phyloP scores from a whole-genome alignment of 2,329 filamentous ascomycete species.

The Aspergillus luchuensis region DNA sequence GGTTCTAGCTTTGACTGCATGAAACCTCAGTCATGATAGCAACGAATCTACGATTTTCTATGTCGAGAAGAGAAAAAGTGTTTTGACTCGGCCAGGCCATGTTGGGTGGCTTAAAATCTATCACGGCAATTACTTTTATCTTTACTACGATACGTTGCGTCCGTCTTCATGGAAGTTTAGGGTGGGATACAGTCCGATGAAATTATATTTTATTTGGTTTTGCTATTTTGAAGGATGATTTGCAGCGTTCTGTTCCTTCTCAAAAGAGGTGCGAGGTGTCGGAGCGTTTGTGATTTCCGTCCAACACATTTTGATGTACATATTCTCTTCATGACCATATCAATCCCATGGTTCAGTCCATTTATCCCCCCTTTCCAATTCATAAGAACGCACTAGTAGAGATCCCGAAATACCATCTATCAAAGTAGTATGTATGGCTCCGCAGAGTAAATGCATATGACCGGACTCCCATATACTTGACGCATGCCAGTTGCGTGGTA shows the following conservation, averaged over 20 bases:
- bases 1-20: slow-evolving; percentile 9
- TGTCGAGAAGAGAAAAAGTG: slow-evolving; percentile 5
- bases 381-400: too few species aligned
- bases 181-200: background rate
- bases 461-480: background rate
- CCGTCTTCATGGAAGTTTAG: background rate
- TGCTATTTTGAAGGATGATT: slow-evolving; percentile 8
- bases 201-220: background rate
- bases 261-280: slow-evolving; percentile 24
- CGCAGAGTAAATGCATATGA: too few species aligned
- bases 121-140: slow-evolving; percentile 3
- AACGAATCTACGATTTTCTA: slow-evolving; percentile 19
- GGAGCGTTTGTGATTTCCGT: slow-evolving; percentile 21
- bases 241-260: slow-evolving; percentile 17
- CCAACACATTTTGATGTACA: slow-evolving; percentile 19
- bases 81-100: background rate
- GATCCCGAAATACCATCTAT: too few species aligned
- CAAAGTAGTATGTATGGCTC: too few species aligned
- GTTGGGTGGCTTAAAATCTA: slow-evolving; percentile 6
- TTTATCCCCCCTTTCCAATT: too few species aligned
- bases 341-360: background rate
- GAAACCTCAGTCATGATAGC: slow-evolving; percentile 18
- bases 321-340: slow-evolving; percentile 18
- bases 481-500: background rate
- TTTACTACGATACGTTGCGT: background rate